These are phyloP conservation scores for Kuraishia hungarica DNA, from an alignment of 805 yeast species.

Conservation along the genomic window DNA sequence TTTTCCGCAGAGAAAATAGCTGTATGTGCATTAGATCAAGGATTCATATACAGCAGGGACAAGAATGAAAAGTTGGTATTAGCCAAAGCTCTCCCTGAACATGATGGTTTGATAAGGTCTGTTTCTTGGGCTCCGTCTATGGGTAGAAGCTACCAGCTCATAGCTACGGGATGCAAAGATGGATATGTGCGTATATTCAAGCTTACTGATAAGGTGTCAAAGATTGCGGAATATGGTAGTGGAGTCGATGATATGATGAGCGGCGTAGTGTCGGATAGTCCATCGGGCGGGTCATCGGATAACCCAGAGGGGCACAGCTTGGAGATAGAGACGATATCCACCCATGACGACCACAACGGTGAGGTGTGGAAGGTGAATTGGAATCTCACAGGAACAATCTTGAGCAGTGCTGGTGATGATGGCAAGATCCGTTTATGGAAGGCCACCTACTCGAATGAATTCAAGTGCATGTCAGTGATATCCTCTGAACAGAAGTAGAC, in stretches of 20 bases:
- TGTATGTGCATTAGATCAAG: slow-evolving; percentile 82
- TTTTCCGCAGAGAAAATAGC: slow-evolving; percentile 74
- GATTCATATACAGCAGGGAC: slow-evolving; percentile 56
- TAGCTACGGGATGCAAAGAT: slow-evolving; percentile 96
- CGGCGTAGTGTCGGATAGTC: not conserved
- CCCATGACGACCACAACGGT: slow-evolving; percentile 67
- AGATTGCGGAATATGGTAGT: not conserved
- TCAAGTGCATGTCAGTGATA: slow-evolving; percentile 85
- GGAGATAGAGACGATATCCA: slow-evolving; percentile 53
- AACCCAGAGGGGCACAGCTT: slow-evolving; percentile 4
- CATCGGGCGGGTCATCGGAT: not conserved
- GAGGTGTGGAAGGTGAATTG: slow-evolving; percentile 97
- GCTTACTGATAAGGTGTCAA: slow-evolving; percentile 34
- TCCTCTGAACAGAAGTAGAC: slow-evolving; percentile 35
- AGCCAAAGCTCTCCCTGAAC: slow-evolving; percentile 70
- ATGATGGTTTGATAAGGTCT: slow-evolving; percentile 76
- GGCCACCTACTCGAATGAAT: slow-evolving; percentile 73
- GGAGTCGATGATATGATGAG: not conserved
- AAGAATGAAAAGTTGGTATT: slow-evolving; percentile 41
- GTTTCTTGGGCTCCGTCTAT: slow-evolving; percentile 96
- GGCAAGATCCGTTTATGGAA: slow-evolving; percentile 92
- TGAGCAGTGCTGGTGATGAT: slow-evolving; percentile 93
- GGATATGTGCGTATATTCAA: slow-evolving; percentile 85
- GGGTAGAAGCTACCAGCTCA: slow-evolving; percentile 80
- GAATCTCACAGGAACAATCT: slow-evolving; percentile 88